These are phyloP conservation scores for Diplodia mutila DNA, from an alignment of 2,329 filamentous ascomycete species.

Conservation along the genomic window DNA sequence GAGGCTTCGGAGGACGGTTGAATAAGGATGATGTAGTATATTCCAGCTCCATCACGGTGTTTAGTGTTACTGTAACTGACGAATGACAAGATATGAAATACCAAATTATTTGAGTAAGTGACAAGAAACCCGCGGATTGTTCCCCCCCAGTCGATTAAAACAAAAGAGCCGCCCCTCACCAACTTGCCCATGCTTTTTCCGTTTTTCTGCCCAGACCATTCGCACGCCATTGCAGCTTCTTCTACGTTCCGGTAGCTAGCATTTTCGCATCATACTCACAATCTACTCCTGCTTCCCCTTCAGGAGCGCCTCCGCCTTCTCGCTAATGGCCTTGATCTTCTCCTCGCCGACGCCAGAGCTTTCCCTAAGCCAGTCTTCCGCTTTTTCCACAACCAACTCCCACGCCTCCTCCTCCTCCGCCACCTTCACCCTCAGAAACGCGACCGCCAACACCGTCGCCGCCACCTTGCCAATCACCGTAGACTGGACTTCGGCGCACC, in stretches of 20 bases:
- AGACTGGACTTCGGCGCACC: slow-evolving; percentile 23
- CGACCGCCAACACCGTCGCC: slow-evolving; percentile 51
- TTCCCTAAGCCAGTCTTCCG: slow-evolving; percentile 53
- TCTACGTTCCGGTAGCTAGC: neutral
- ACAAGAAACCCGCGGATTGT: neutral
- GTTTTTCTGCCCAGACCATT: neutral
- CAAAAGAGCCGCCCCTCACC: neutral
- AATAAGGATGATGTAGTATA: neutral
- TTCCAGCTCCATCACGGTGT: neutral
- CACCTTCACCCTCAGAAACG: slow-evolving; percentile 54
- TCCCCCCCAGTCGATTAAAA: neutral
- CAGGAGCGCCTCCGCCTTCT: slow-evolving; percentile 1
- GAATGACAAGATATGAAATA: neutral
- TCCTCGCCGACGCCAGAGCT: slow-evolving; percentile 29
- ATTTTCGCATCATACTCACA: neutral
- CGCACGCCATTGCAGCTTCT: neutral
- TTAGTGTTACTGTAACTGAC: neutral
- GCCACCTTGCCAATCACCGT: slow-evolving; percentile 30
- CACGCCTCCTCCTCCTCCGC: slow-evolving; percentile 57
- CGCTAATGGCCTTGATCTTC: slow-evolving; percentile 4
- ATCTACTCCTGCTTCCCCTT: neutral
- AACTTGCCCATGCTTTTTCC: neutral
- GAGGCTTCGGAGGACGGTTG: neutral
- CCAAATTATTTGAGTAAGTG: neutral
- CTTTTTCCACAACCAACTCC: slow-evolving; percentile 68